Conservation (phyloP, 345 rosid genomes). For the Melastoma malabathricum region DNA sequence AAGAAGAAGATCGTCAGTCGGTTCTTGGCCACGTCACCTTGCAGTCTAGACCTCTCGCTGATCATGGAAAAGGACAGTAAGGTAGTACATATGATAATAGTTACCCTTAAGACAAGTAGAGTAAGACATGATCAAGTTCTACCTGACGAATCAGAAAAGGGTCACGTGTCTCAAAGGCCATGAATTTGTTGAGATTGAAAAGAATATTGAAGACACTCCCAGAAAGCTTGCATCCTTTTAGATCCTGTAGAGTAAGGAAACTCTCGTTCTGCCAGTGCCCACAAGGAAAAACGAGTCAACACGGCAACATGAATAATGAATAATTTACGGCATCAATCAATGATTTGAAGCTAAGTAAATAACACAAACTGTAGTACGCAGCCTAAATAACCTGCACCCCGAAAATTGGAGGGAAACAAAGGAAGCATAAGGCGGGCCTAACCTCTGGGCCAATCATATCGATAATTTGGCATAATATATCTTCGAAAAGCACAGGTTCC, state of each 20-base stretch:
- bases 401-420: neutral
- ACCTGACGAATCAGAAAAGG: conserved; percentile 78
- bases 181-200: conserved; percentile 72
- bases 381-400: too few relatives aligned
- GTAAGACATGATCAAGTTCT: neutral
- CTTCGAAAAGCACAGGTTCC: conserved; percentile 68
- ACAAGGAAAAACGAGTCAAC: neutral
- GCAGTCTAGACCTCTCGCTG: too few relatives aligned
- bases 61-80: too few relatives aligned
- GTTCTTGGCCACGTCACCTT: neutral
- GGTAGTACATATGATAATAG: too few relatives aligned
- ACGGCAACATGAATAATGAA: neutral
- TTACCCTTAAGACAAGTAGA: too few relatives aligned
- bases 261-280: conserved; percentile 41
- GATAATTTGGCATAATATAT: conserved; percentile 73
- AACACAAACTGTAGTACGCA: neutral
- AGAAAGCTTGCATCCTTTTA: conserved; percentile 58
- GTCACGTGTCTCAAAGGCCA: conserved; percentile 78
- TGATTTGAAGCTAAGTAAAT: neutral
- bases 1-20: neutral
- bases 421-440: conserved; percentile 3
- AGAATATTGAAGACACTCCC: conserved; percentile 77
- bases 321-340: neutral
- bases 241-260: conserved; percentile 47
- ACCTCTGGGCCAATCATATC: conserved; percentile 91